Evolutionary conservation across 805 yeast species (phyloP).

Genomic region (Barnettozyma botsteinii): DNA sequence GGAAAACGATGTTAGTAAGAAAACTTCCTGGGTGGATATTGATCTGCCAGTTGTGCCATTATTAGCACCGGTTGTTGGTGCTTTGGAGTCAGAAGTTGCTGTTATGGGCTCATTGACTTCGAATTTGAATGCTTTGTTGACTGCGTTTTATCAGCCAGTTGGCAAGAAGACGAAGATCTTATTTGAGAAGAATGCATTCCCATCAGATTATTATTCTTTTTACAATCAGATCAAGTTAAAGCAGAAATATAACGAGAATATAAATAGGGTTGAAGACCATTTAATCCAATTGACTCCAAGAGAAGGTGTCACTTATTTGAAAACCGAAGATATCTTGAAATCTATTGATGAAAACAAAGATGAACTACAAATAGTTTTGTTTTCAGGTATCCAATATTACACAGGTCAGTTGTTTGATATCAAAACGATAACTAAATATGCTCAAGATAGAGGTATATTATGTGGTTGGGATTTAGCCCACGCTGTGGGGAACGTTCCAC

Average conservation of each 20-base stretch:
- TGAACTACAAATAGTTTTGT: constrained; percentile 64
- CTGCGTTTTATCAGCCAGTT: constrained; percentile 68
- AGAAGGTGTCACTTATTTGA: constrained; percentile 47
- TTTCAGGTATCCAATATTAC: constrained; percentile 89
- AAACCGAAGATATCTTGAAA: constrained; percentile 57
- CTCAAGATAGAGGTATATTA: constrained; percentile 45
- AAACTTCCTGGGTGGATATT: constrained; percentile 76
- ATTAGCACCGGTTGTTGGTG: constrained; percentile 75
- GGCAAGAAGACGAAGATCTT: constrained; percentile 59
- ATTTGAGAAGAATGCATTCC: constrained; percentile 85
- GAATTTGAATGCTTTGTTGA: constrained; percentile 68
- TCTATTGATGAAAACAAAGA: constrained; percentile 51
- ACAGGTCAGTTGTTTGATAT: constrained; percentile 87
- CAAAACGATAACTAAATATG: constrained; percentile 56
- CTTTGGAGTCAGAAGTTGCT: constrained; percentile 70
- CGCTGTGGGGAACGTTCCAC: constrained; percentile 81
- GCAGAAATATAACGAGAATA: constrained; percentile 39
- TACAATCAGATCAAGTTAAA: constrained; percentile 60
- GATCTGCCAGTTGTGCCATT: constrained; percentile 71
- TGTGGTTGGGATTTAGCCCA: constrained; percentile 97
- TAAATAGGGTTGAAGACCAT: constrained; percentile 38
- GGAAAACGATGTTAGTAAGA: constrained; percentile 28
- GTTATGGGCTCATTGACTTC: constrained; percentile 82
- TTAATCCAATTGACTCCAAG: constrained; percentile 62
- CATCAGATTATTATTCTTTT: constrained; percentile 87